Base-by-base conservation (phyloP, 2,329 filamentous ascomycete genomes). In the Aspergillus eucalypticola region DNA sequence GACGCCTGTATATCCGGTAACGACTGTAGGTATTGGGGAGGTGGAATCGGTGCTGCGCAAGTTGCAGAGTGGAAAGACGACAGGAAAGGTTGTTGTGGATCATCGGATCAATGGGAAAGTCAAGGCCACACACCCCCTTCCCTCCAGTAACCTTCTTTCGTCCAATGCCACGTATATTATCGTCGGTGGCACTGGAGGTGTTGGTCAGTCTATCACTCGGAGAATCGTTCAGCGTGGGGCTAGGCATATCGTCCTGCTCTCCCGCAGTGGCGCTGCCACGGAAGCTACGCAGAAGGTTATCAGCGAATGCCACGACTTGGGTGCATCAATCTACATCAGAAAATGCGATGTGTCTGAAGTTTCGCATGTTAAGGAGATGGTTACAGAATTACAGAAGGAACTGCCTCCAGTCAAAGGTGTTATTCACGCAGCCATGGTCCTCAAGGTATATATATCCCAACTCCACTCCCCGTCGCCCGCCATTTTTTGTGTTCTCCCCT, bases 191-290 rank as follows among this genome's bases (percentile, higher is more conserved):
- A 66, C 71, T 3, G 73, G 72, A 25, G 74, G 73, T 42, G 62
- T 76, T 25, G 72, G 72, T 21, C 66, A 67, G 10, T 63, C 62
- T 1, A 64, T 75, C 51, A 60, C 70, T 19, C 61, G 57, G 8
- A 75, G 72, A 71, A 67, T 77, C 64, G 70, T 69, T 5, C 60
- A 65, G 5, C 68, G 64, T 5, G 75, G 75, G 13, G 75, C 74
- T 3, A 67, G 66, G 32, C 67, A 76, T 61, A 50, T 76, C 7
- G 66, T 74, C 7, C 17, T 42, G 39, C 39, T 51, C 32, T 35
- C 32, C 2, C 32, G 32, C 32, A 35, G 32, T 35, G 32, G 32
- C 32, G 0, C 1, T 5, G 1, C 3, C 11, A 13, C 32, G 11
- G 32, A 35, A 2, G 32, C 32, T 1, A 1, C 5, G 1, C 32